Base-by-base conservation (phyloP, 2,329 filamentous ascomycete genomes). In the Ceratocystiopsis minuta region DNA sequence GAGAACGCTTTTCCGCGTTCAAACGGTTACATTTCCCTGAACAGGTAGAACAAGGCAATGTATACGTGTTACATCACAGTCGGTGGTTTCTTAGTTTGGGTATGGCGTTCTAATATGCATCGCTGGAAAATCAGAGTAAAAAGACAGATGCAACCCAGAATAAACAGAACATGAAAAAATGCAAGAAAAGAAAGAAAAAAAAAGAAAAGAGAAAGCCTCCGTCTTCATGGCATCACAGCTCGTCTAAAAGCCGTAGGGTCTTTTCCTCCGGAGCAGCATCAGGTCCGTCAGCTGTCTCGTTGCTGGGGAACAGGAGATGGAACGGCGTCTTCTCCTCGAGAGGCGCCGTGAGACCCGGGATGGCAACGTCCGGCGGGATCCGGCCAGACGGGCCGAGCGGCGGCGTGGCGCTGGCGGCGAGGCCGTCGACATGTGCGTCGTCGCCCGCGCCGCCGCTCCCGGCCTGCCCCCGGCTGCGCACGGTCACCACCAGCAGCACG, bases 401-500 rank as follows among this genome's bases (percentile, higher is more conserved):
- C 24, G 24, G 24, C 24, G 24, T 10, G 2, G 9, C 24, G 24
- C 24, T 10, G 9, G 24, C 24, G 9, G 6, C 24, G 24, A 2
- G 2, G 5, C 24, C 24, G 24, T 6, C 24, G 11, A 6, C 24
- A 10, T 20, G 7, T 20, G 4, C 4, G 20, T 7, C 7, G 20
- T 20, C 20, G 24, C 9, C 24, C 9, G 5, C 18, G 42, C 46
- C 12, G 46, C 24, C 36, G 1, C 16, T 14, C 11, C 12, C 44
- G 9, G 47, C 51, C 41, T 61, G 60, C 45, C 60, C 56, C 5
- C 24, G 24, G 32, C 18, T 14, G 18, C 43, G 40, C 16, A 18
- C 34, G 16, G 54, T 54, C 6, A 57, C 54, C 7, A 60, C 47
- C 32, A 66, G 55, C 14, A 72, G 54, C 9, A 72, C 55, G 3